Evolutionary conservation across 2,329 filamentous ascomycete genomes (phyloP).

Genomic region (Neonectria ditissima): DNA sequence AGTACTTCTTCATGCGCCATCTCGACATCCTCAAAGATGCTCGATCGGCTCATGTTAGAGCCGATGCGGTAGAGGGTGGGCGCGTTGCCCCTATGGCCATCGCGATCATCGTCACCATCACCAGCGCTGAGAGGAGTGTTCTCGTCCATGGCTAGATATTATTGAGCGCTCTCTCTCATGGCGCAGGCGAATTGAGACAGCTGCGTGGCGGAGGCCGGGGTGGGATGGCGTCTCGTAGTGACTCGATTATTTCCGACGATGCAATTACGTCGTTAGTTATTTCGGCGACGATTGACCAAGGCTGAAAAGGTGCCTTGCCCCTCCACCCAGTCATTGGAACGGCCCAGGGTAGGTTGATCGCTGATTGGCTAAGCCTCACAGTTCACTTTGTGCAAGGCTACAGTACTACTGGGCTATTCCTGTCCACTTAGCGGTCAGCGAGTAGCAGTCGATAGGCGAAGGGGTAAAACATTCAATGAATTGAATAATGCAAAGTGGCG

Average conservation of each 20-base stretch:
- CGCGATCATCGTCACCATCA: slow-evolving; percentile 33
- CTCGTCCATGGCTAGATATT: slow-evolving; percentile 45
- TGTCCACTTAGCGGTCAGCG: slow-evolving; percentile 16
- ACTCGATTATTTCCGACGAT: slow-evolving; percentile 15
- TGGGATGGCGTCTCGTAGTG: slow-evolving; percentile 2
- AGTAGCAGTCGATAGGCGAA: not conserved
- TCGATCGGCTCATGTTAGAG: slow-evolving; percentile 79
- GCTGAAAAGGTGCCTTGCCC: slow-evolving; percentile 38
- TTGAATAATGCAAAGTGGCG: not conserved
- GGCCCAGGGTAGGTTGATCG: too few relatives aligned
- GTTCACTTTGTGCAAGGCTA: slow-evolving; percentile 19
- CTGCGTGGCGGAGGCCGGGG: slow-evolving; percentile 8
- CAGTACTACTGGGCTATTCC: not conserved
- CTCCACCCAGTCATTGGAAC: slow-evolving; percentile 16
- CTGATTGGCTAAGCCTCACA: slow-evolving; percentile 9
- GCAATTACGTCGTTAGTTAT: slow-evolving; percentile 29
- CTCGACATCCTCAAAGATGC: slow-evolving; percentile 94
- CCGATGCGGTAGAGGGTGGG: slow-evolving; percentile 70
- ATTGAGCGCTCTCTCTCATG: slow-evolving; percentile 34
- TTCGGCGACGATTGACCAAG: slow-evolving; percentile 36
- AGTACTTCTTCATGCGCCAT: slow-evolving; percentile 95
- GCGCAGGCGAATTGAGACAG: slow-evolving; percentile 13
- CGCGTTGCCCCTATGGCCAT: slow-evolving; percentile 37
- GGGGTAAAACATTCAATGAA: not conserved
- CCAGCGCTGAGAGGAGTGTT: slow-evolving; percentile 38